Evolutionary conservation across 495 filamentous ascomycete species (phyloP).

Genomic region (Staphylotrichum tortipilum): DNA sequence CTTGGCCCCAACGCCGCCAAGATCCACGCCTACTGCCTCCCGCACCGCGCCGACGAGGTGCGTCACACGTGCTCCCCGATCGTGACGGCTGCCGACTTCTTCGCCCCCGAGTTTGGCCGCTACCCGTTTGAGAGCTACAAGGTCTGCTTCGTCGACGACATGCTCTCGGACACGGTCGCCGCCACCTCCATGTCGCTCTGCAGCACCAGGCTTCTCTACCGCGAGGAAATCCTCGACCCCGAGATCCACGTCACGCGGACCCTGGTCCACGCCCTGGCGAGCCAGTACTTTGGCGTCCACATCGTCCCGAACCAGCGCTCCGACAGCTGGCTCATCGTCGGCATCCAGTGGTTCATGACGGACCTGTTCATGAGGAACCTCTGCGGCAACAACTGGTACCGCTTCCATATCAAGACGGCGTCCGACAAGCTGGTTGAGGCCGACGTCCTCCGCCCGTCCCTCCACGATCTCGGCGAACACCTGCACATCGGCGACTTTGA

Average conservation of each 20-base stretch:
- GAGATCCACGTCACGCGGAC: slow-evolving; percentile 68
- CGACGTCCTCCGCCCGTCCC: slow-evolving; percentile 73
- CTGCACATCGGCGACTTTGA: slow-evolving; percentile 74
- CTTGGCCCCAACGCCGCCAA: slow-evolving; percentile 75
- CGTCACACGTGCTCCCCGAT: slow-evolving; percentile 61
- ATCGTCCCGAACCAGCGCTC: slow-evolving; percentile 67
- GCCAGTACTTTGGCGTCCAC: slow-evolving; percentile 87
- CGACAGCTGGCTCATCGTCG: slow-evolving; percentile 90
- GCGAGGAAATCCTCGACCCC: slow-evolving; percentile 70
- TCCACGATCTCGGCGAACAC: slow-evolving; percentile 68
- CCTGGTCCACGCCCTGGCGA: slow-evolving; percentile 76
- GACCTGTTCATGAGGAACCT: slow-evolving; percentile 81
- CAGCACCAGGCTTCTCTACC: slow-evolving; percentile 76
- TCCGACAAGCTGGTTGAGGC: slow-evolving; percentile 72
- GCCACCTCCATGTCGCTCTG: slow-evolving; percentile 80
- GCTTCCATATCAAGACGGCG: slow-evolving; percentile 80
- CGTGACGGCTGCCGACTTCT: slow-evolving; percentile 66
- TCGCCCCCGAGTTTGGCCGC: slow-evolving; percentile 72
- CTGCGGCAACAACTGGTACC: slow-evolving; percentile 89
- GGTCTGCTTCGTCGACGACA: slow-evolving; percentile 87
- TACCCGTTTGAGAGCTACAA: slow-evolving; percentile 87
- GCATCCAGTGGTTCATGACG: slow-evolving; percentile 87
- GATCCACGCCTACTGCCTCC: slow-evolving; percentile 83
- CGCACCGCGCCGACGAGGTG: slow-evolving; percentile 67
- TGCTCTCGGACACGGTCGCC: slow-evolving; percentile 58